Percentiles rank a stretch among this genome's conserved stretches.
Conservation (phyloP, 768 basidiomycete species). For the Pleurotus ostreatus region DNA sequence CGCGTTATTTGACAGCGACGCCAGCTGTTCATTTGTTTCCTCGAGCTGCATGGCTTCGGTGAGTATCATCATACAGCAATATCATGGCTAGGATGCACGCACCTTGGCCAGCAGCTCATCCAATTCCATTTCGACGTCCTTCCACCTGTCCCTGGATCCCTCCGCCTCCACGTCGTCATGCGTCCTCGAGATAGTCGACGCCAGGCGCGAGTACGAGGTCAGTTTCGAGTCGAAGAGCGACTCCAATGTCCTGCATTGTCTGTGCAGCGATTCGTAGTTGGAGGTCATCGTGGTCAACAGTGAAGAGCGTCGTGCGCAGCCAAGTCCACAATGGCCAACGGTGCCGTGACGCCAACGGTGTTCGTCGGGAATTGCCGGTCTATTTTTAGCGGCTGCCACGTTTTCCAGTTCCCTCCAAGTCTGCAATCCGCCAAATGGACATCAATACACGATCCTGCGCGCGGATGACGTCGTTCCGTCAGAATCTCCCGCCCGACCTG, state of each 20-base stretch:
- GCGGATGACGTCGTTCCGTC: constrained; percentile 2
- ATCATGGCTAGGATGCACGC: background rate
- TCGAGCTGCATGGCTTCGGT: constrained; percentile 51
- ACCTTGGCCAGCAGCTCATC: constrained; percentile 42
- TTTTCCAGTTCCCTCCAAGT: background rate
- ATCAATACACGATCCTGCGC: background rate
- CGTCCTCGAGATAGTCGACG: constrained; percentile 54
- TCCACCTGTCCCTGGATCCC: constrained; percentile 70
- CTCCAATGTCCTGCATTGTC: constrained; percentile 91
- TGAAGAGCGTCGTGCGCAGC: background rate
- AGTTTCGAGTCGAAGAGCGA: constrained; percentile 90
- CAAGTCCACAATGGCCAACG: background rate
- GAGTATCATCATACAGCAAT: constrained; percentile 9
- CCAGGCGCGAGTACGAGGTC: constrained; percentile 85
- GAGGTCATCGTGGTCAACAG: background rate
- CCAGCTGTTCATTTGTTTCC: constrained; percentile 82
- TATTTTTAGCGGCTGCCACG: background rate
- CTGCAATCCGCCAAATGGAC: background rate
- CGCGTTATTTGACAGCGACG: constrained; percentile 60
- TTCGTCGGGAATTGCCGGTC: constrained; percentile 4
- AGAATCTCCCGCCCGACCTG: background rate
- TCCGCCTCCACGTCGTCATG: constrained; percentile 65
- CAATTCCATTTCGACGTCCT: constrained; percentile 81
- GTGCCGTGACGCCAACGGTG: background rate
- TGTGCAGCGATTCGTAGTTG: constrained; percentile 82